Conservation (phyloP, 1,284 basidiomycete species). For the Puccinia triticina region DNA sequence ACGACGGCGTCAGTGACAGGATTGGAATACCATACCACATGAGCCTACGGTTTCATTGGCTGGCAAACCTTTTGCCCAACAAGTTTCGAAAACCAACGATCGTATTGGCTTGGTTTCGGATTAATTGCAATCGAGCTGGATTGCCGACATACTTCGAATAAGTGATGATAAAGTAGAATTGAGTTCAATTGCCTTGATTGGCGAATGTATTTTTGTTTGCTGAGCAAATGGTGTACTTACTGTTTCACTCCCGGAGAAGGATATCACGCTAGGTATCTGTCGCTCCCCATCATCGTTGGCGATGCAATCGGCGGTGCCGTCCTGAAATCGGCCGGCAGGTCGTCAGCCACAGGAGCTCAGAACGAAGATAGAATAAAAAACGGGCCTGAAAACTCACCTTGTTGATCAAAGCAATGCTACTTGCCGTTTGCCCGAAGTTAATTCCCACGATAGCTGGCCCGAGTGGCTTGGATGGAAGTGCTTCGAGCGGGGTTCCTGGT, state of each 20-base stretch:
- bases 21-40: not conserved
- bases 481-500: slow-evolving; percentile 50
- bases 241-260: slow-evolving; percentile 86
- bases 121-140: slow-evolving; percentile 89
- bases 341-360: not conserved
- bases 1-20: not conserved
- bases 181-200: not conserved
- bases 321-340: slow-evolving; percentile 63
- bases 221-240: slow-evolving; percentile 58
- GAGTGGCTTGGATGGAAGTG: slow-evolving; percentile 25
- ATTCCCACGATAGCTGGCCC: slow-evolving; percentile 72
- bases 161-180: not conserved
- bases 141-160: slow-evolving; percentile 83
- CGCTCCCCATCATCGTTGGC: slow-evolving; percentile 98
- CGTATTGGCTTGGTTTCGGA: slow-evolving; percentile 92
- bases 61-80: slow-evolving; percentile 79
- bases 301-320: slow-evolving; percentile 86
- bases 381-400: slow-evolving; percentile 67
- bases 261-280: slow-evolving; percentile 91
- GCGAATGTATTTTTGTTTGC: not conserved
- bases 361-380: not conserved
- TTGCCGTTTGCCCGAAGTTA: slow-evolving; percentile 95
- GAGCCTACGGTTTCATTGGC: slow-evolving; percentile 22
- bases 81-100: slow-evolving; percentile 92
- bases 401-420: slow-evolving; percentile 91